These are phyloP conservation scores for Juglanconis juglandina DNA, from an alignment of 2,329 filamentous ascomycete genomes.

Conservation along the genomic window DNA sequence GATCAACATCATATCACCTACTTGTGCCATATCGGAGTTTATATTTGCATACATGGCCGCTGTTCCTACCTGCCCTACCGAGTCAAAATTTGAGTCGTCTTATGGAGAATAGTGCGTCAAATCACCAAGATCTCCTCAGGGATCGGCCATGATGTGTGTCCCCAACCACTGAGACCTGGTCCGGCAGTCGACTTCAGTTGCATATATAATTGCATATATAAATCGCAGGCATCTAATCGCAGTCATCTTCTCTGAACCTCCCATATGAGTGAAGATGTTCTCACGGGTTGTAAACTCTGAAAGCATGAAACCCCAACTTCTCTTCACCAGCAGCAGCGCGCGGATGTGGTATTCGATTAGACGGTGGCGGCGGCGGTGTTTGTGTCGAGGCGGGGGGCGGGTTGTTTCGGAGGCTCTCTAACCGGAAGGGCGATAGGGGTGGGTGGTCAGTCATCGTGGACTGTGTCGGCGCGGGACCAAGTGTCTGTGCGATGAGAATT, in stretches of 20 bases:
- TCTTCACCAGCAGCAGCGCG: not conserved
- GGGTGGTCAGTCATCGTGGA: not conserved
- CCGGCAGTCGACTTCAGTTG: no score
- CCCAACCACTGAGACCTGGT: not conserved
- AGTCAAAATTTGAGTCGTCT: not conserved
- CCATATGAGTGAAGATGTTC: no score
- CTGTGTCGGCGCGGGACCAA: constrained; percentile 5
- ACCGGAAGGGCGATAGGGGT: not conserved
- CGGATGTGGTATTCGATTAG: constrained; percentile 3
- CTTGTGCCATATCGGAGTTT: not conserved
- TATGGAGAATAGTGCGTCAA: not conserved
- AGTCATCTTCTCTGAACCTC: not conserved
- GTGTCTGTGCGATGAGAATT: not conserved
- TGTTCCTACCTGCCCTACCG: not conserved
- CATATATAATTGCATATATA: not conserved
- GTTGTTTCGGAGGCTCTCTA: not conserved
- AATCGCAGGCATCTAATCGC: not conserved
- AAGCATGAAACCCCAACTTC: no score
- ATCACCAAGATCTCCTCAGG: not conserved
- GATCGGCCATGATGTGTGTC: not conserved
- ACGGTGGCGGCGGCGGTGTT: not conserved
- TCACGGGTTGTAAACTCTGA: no score
- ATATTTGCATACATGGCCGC: not conserved
- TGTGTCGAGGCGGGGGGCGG: not conserved
- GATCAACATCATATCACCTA: no score